Percentiles rank a stretch among this genome's conserved stretches.
Conservation (phyloP, 2,329 filamentous ascomycete species). For the Colletotrichum destructivum region DNA sequence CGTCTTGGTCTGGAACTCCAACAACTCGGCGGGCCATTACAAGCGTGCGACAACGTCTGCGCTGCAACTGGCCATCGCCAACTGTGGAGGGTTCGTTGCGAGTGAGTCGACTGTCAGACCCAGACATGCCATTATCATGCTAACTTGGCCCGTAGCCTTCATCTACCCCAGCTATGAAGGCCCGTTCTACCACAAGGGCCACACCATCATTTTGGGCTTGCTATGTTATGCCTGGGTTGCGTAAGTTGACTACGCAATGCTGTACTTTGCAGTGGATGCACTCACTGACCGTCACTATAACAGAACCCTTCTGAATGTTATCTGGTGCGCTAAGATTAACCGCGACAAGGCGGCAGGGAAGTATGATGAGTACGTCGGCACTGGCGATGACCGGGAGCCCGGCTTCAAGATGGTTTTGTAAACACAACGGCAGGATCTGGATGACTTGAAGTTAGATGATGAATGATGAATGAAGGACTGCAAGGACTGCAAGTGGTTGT, state of each 20-base stretch:
- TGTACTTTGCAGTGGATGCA: not conserved
- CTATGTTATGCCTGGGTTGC: conserved; percentile 75
- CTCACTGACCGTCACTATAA: not conserved
- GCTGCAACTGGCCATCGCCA: conserved; percentile 76
- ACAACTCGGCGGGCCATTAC: conserved; percentile 79
- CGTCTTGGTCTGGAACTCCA: conserved; percentile 76
- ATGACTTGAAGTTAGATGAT: too few relatives aligned
- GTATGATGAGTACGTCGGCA: conserved; percentile 70
- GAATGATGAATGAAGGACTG: not conserved
- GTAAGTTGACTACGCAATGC: conserved; percentile 59
- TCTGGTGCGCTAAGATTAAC: conserved; percentile 76
- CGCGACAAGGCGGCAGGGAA: conserved; percentile 73
- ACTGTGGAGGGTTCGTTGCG: conserved; percentile 77
- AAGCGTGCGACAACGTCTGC: conserved; percentile 78
- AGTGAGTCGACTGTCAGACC: conserved; percentile 53
- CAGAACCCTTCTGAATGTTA: conserved; percentile 73
- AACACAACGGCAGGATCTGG: too few relatives aligned
- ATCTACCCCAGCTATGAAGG: conserved; percentile 71
- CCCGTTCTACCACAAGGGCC: conserved; percentile 72
- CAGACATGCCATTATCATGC: rapidly evolving
- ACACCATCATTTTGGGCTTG: conserved; percentile 73
- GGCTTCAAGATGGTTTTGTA: conserved; percentile 73
- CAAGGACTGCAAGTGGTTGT: not conserved
- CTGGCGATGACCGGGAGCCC: conserved; percentile 75
- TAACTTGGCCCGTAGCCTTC: conserved; percentile 59